Evolutionary conservation across 1,139 yeast species (phyloP).

Genomic region (Petasospora rhodanensis): DNA sequence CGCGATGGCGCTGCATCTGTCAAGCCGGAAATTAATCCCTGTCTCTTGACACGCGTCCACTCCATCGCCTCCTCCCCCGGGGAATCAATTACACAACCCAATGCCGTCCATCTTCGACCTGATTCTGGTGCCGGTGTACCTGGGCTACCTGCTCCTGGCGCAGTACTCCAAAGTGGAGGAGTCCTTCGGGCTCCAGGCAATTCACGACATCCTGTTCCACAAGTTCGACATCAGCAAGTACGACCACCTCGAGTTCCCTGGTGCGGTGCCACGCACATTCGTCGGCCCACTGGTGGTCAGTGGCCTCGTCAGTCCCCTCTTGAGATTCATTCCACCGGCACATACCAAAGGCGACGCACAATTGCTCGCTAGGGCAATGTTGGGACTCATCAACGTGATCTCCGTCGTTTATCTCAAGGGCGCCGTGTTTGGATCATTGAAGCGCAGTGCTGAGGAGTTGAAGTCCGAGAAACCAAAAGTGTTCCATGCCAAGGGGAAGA

Average conservation of each 20-base stretch:
- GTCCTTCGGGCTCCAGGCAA: slow-evolving; percentile 86
- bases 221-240: slow-evolving; percentile 52
- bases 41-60: too few species aligned
- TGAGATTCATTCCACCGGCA: slow-evolving; percentile 18
- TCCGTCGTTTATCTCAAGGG: slow-evolving; percentile 32
- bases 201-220: slow-evolving; percentile 70
- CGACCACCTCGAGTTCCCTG: slow-evolving; percentile 81
- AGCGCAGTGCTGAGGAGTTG: slow-evolving; percentile 6
- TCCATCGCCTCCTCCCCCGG: too few species aligned
- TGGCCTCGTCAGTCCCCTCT: slow-evolving; percentile 34
- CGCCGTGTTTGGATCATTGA: slow-evolving; percentile 27
- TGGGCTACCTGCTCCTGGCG: slow-evolving; percentile 47
- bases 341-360: slow-evolving; percentile 42
- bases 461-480: slow-evolving; percentile 12
- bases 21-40: too few species aligned
- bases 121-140: slow-evolving; percentile 31
- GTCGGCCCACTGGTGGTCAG: slow-evolving; percentile 66
- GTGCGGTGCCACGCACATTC: slow-evolving; percentile 85
- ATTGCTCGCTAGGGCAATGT: slow-evolving; percentile 43
- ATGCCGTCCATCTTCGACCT: too few species aligned
- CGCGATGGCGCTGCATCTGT: too few species aligned
- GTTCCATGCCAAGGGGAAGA: slow-evolving; percentile 17
- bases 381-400: slow-evolving; percentile 48
- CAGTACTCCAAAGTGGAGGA: slow-evolving; percentile 95
- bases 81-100: too few species aligned